These are phyloP conservation scores for Chaetomium olivaceum DNA, from an alignment of 2,329 filamentous ascomycete genomes.

Conservation along the genomic window DNA sequence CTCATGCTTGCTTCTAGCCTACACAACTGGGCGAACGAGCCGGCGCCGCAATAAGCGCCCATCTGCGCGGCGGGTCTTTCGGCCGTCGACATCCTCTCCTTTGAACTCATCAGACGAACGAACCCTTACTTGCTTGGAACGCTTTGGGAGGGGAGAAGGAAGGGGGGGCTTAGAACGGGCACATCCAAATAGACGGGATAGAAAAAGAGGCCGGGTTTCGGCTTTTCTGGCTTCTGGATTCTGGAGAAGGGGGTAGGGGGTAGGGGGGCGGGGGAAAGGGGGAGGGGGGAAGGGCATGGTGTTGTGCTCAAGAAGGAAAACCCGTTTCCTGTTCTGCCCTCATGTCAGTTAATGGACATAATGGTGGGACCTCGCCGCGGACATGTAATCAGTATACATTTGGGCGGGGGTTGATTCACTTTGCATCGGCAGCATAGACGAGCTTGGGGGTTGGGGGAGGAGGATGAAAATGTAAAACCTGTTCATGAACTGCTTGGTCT, in stretches of 20 bases:
- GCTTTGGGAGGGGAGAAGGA: background rate
- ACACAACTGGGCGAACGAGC: constrained; percentile 27
- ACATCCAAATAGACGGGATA: constrained; percentile 2
- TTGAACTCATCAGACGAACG: background rate
- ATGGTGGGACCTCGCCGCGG: background rate
- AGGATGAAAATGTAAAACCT: background rate
- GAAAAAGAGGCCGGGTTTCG: background rate
- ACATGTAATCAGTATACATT: background rate
- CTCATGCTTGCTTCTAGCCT: constrained; percentile 21
- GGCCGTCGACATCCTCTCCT: background rate
- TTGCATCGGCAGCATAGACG: constrained; percentile 5
- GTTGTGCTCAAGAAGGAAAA: background rate
- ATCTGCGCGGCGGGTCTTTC: background rate
- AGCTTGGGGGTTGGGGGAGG: background rate
- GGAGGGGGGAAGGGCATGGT: background rate
- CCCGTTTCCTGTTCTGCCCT: background rate
- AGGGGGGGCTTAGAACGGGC: background rate
- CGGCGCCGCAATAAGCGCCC: background rate
- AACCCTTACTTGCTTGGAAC: background rate
- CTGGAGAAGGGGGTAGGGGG: background rate
- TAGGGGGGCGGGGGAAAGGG: too few species aligned
- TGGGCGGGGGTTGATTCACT: constrained; percentile 4
- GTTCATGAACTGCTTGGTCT: background rate
- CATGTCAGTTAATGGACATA: background rate
- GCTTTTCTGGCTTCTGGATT: background rate